Base-by-base conservation (phyloP, 169 alveolate species). In the Plasmodium malariae region DNA sequence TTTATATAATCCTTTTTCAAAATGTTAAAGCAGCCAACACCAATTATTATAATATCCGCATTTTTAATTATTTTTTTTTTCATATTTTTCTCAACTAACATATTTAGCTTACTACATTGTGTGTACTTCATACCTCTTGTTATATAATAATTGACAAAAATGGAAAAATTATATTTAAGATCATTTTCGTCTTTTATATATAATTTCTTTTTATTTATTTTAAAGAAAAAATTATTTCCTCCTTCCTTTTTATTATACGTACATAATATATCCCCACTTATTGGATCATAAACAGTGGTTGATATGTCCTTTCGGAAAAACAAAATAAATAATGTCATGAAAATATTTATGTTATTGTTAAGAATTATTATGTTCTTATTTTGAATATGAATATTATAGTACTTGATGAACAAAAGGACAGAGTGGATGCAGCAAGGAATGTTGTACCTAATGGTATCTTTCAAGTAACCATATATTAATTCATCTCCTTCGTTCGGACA, bases 351-450 rank as follows among this genome's bases (percentile, higher is more conserved):
- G 54, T 76, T 76, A 36, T 68, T 76, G 62, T 67, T 76, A 55
- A 76, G 21, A 76, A 76, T 76, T 51, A 76, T 28, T 43, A 76
- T 40, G 12, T 34, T 62, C 40, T 76, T 76, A 48, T 54, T 54
- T 67, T 60, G 34, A 19, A 76, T 51, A n/a, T 55, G 19, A 2
- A 76, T 76, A 21, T 76, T 63, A 65, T 76, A 76, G 62, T 76
- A 62, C 43, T 62, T 76, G 12, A 76, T 62, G 51, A 76, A 76
- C 11, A 76, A 37, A 32, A 76, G 19, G 34, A 76, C 45, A 9
- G 89, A 45, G 24, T 76, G 74, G 11, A 76, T 67, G 32, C 89
- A 76, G 43, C 89, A 76, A 4, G 89, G 89, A 9, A 76, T 32
- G 28, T 60, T 76, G 51, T 60, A 76, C 3, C 62, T 76, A 48